phyloP scores from a whole-genome alignment of 1,284 basidiomycete species.

The Trichosporon inkin region DNA sequence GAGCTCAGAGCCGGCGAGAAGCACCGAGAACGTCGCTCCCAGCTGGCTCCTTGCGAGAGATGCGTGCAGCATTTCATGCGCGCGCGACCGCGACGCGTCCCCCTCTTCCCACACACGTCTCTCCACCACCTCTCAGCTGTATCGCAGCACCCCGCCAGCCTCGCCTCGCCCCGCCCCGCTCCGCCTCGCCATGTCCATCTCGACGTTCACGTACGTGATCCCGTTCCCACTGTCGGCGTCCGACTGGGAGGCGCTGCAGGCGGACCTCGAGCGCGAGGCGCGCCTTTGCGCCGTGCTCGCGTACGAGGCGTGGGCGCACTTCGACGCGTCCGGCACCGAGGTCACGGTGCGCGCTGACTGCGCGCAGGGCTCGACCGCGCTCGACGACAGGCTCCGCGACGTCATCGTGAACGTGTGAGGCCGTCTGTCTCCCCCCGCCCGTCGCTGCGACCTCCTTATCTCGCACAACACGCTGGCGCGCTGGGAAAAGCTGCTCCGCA shows the following conservation, averaged over 20 bases:
- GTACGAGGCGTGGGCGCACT: neutral
- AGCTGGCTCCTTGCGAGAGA: no score
- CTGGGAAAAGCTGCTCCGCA: no score
- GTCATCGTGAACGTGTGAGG: neutral
- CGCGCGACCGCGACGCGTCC: no score
- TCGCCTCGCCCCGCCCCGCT: neutral
- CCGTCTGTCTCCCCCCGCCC: no score
- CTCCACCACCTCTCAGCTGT: no score
- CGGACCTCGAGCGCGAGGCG: neutral
- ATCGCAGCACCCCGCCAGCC: no score
- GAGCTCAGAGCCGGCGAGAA: no score
- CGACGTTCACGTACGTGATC: constrained; percentile 1
- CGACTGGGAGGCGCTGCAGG: neutral
- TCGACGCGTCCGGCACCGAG: neutral
- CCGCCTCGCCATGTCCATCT: neutral
- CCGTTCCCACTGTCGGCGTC: neutral
- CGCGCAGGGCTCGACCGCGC: neutral
- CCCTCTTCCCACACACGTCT: no score
- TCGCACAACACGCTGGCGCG: no score
- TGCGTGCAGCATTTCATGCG: no score
- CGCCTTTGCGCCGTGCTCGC: neutral
- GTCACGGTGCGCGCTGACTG: neutral
- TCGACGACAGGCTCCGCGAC: neutral
- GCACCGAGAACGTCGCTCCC: no score
- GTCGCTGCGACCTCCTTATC: no score